Base-by-base conservation (phyloP, 2,329 filamentous ascomycete genomes). In the Aureobasidium sp. region DNA sequence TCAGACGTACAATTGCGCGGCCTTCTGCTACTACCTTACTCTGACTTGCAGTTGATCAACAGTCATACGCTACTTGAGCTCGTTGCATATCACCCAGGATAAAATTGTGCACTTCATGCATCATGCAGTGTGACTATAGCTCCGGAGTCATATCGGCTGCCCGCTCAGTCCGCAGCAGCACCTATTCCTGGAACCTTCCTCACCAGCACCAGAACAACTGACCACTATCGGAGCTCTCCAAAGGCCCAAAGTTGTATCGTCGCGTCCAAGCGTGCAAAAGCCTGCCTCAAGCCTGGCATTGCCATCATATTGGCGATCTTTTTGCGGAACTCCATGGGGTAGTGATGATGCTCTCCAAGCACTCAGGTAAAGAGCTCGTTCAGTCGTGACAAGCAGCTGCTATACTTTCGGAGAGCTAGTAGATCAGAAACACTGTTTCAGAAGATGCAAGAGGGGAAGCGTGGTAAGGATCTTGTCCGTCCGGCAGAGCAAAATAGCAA, bases 1-100 rank as follows among this genome's bases (percentile, higher is more conserved):
- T 27, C 39, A 37, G 29, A 59, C 27, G 55, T 47, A 57, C 37
- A 57, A 47, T 59, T 59, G 55, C 55, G 55, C 43, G 55, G 29
- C 43, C 26, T 47, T n/a, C 3, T 24, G 37, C 41, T 39, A 44
- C 32, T 17, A 6, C 27, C 29, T 20, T 9, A 7, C 20, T 8
- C 32, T 43, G 24, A 29, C 34, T 10, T 39, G 20, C 15, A 32
- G 37, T 20, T 20, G 20, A 20, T 20, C 20, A 20, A 20, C 32
- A 37, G 8, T 20, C 17, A 43, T 13, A 17, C 17, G 20, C 6
- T n/a, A 9, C 24, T 47, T 29, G 4, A 17, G 17, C 20, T 27
- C 13, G 13, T 29, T 59, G 55, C 43, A 59, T 26, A 59, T 59
- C 10, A 39, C 13, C 17, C 32, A 17, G 55, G 41, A 48, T 37